These are phyloP conservation scores for Aspergillus neotritici DNA, from an alignment of 2,329 filamentous ascomycete genomes.

Conservation along the genomic window DNA sequence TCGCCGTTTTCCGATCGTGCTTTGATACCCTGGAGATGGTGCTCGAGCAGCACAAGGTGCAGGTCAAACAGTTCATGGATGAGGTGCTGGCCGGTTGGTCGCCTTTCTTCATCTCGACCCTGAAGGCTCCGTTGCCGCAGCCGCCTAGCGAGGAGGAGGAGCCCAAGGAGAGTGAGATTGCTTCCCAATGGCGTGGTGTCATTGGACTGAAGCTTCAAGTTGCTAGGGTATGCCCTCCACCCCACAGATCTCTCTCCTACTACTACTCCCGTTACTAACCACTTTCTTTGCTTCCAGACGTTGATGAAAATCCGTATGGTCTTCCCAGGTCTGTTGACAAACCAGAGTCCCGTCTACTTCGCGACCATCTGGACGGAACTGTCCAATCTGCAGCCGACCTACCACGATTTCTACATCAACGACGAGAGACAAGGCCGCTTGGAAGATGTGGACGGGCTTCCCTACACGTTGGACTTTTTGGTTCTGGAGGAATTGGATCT, in stretches of 20 bases:
- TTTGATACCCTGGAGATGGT: conserved; percentile 97
- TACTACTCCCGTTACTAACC: conserved; percentile 6
- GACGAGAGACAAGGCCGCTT: conserved; percentile 80
- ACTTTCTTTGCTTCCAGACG: conserved; percentile 48
- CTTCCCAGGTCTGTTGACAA: conserved; percentile 74
- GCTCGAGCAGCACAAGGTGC: conserved; percentile 81
- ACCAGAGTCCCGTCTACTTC: conserved; percentile 78
- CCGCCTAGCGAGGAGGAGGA: conserved; percentile 54
- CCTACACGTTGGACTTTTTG: conserved; percentile 89
- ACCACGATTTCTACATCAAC: conserved; percentile 78
- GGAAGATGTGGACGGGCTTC: conserved; percentile 84
- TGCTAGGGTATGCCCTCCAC: conserved; percentile 58
- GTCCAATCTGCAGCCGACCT: conserved; percentile 62
- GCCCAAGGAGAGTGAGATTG: conserved; percentile 48
- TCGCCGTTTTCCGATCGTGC: conserved; percentile 83
- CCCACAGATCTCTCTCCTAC: not conserved
- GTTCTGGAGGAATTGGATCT: conserved; percentile 93
- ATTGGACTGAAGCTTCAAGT: conserved; percentile 87
- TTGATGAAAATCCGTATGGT: conserved; percentile 81
- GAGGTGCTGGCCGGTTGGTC: conserved; percentile 79
- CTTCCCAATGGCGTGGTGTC: conserved; percentile 70
- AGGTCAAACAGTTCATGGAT: conserved; percentile 84
- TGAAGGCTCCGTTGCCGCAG: conserved; percentile 67
- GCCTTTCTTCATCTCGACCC: conserved; percentile 75
- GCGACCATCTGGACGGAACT: conserved; percentile 86